A percentile compares a stretch with the other conserved stretches of the same genome.
Evolutionary conservation across 345 rosid species (phyloP).

Genomic region (Ailanthus altissimus): DNA sequence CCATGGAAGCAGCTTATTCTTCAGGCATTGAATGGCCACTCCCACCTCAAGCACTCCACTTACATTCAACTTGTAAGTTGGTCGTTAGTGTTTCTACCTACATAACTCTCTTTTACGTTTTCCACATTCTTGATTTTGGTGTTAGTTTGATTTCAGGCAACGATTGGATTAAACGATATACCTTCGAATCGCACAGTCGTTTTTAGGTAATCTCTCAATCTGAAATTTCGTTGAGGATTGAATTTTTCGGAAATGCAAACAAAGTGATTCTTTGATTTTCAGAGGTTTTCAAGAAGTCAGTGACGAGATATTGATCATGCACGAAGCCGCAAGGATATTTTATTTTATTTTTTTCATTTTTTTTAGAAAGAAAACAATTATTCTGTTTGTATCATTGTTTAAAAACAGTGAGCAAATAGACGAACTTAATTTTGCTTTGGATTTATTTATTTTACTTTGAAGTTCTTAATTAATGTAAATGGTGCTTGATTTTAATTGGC

Average conservation of each 20-base stretch:
- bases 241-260: not conserved
- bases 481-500: not conserved
- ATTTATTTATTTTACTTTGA: not conserved
- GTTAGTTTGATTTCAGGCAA: slow-evolving; percentile 53
- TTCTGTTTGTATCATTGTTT: not conserved
- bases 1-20: slow-evolving; percentile 91
- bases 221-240: not conserved
- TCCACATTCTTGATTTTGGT: not conserved
- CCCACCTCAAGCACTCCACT: slow-evolving; percentile 64
- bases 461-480: not conserved
- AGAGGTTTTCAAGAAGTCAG: slow-evolving; percentile 78
- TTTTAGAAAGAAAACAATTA: too few relatives aligned
- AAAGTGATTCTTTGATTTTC: slow-evolving; percentile 21
- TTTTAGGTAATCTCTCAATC: slow-evolving; percentile 49
- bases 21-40: slow-evolving; percentile 62
- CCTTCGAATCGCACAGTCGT: slow-evolving; percentile 91
- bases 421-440: not conserved
- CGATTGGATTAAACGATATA: slow-evolving; percentile 66
- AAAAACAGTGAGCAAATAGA: not conserved
- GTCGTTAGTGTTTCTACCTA: not conserved
- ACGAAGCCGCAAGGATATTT: slow-evolving; percentile 66
- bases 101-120: not conserved
- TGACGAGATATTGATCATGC: slow-evolving; percentile 59
- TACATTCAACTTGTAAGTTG: slow-evolving; percentile 61
- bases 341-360: not conserved